Evolutionary conservation across 108 stramenopile genomes (phyloP), one percentile per base, ranked within the genome.

Genomic region (Heterococcus sp.): DNA sequence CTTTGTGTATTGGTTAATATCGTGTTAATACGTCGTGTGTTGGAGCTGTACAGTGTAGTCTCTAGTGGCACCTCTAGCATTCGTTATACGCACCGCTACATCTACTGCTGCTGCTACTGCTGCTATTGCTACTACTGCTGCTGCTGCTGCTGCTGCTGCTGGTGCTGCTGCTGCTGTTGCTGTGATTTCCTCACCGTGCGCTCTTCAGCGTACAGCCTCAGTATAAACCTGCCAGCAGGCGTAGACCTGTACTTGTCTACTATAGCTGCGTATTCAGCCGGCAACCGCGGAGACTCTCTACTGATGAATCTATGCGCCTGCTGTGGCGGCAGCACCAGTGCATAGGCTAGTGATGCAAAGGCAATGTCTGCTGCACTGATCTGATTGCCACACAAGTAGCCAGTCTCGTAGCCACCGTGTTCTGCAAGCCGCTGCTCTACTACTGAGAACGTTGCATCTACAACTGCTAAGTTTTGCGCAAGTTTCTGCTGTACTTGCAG

Each of bases 281-380:
- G 46, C 46, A 58, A 21, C 8, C 21, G 14, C 14, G 46, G 46
- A 8, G 46, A 58, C 46, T 58, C 46, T 21, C 46, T 58, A 21
- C 14, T 38, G 2, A 76, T 66, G 31, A 76, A 76, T 5, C 37
- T 32, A 1, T 37, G 28, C 1, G 35, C 75, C 11, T 66, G 66
- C 32, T 76, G 39, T 29, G 37, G 66, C 8, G 75, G 67, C 2
- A 76, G 75, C 2, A 65, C 8, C 68, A 76, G n/a, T 38, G 75
- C 68, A 14, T 67, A 76, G 0, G 75, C 67, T 1, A 76, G 27
- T 0, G 75, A 68, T 14, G 75, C 75, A 68, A 68, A 76, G 2
- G 67, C 67, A 14, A 76, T 76, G 32, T 76, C 75, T 26, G 67
- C 75, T 0, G 67, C 75, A 34, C 75, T 76, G 2, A 76, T 34